Evolutionary conservation across 2,329 filamentous ascomycete genomes (phyloP), one percentile per base, ranked within the genome.

Genomic region (Lojkania enalia): DNA sequence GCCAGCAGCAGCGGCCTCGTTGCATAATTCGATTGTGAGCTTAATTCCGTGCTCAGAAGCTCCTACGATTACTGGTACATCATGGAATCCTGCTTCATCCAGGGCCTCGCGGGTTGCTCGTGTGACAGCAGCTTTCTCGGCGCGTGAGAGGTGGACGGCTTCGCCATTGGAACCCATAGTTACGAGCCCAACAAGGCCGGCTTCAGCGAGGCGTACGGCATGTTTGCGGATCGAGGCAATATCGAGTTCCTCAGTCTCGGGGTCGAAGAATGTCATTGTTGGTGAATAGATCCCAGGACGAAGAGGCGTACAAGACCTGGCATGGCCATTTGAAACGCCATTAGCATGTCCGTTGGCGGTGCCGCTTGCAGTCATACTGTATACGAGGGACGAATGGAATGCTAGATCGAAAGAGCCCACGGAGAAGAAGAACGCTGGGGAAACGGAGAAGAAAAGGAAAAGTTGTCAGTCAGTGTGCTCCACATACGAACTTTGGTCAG

Each of bases 151-250:
- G 75, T 95, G 89, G 44, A 90, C 86, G 18, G 90, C 89, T 75
- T 95, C 90, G 49, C 90, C 90, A 71, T 95, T 95, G 57, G 89
- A 95, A 51, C 90, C 90, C 86, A 94, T 90, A 56, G 86, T 86
- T 32, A 94, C 87, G 19, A 95, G 79, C 25, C 90, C 90, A 36
- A 85, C 87, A 9, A 95, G 82, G 6, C 90, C 90, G 46, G 83
- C 87, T 65, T 84, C 77, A 29, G 85, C 86, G 36, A 95, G 82
- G 36, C 89, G 85, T 56, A 88, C 82, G 18, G 88, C 87, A 66
- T 95, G 90, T 64, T 81, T 86, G 72, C 88, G 87, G 74, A 94
- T 88, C 48, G 81, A 81, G 25, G 86, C 78, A 52, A 91, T 83
- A 64, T 95, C 90, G 60, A 95, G 79, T 37, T 94, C 88, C 72